These are phyloP conservation scores for Begonia fuchsioides DNA, from an alignment of 306 rosid genomes.

Conservation along the genomic window DNA sequence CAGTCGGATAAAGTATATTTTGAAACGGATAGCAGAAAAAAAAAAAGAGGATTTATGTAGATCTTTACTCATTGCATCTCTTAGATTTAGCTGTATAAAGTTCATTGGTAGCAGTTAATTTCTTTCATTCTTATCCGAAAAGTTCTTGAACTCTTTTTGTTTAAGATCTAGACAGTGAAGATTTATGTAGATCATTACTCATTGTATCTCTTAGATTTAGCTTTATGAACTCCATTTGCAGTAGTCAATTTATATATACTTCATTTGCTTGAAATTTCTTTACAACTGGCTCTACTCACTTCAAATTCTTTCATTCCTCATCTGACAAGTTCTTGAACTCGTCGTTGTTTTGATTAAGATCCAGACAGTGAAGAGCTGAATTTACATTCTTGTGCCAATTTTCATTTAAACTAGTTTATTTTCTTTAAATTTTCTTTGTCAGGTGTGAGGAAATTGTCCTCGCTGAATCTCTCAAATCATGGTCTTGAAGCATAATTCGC, in stretches of 20 bases:
- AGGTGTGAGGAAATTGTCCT: constrained; percentile 16
- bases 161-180: neutral
- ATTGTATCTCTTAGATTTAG: neutral
- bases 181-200: neutral
- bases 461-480: constrained; percentile 15
- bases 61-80: neutral
- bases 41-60: too few species aligned
- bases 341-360: neutral
- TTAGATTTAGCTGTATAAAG: neutral
- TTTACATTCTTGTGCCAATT: neutral
- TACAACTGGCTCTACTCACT: too few species aligned
- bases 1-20: too few species aligned
- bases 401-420: neutral
- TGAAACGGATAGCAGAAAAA: too few species aligned
- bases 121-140: neutral
- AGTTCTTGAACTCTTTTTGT: neutral
- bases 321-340: neutral
- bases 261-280: neutral
- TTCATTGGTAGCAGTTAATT: neutral
- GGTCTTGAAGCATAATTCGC: constrained; percentile 47
- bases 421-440: neutral
- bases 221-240: neutral
- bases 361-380: neutral
- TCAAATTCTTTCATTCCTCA: too few species aligned
- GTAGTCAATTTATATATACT: neutral